These are phyloP conservation scores for Paralagenidium karlingii DNA, from an alignment of 352 stramenopile species.

Conservation along the genomic window DNA sequence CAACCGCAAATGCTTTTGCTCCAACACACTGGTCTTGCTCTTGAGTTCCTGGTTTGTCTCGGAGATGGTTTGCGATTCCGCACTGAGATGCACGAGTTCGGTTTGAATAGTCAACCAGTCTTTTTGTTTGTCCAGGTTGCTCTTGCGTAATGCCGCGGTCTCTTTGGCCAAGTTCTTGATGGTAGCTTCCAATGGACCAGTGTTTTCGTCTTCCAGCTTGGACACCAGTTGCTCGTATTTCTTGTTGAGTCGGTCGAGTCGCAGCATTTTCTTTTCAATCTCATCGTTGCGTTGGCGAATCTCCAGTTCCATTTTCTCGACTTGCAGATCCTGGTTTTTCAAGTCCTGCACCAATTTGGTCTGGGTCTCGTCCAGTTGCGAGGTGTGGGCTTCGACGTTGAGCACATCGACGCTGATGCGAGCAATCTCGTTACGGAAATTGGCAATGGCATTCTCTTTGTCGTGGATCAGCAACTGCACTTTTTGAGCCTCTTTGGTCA, in stretches of 20 bases:
- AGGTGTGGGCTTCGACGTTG: conserved; percentile 84
- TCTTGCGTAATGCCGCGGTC: conserved; percentile 42
- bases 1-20: conserved; percentile 85
- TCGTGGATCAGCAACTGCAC: conserved; percentile 64
- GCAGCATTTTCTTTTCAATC: conserved; percentile 94
- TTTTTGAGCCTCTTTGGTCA: conserved; percentile 71
- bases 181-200: conserved; percentile 88
- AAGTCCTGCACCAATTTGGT: conserved; percentile 68
- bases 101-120: conserved; percentile 89
- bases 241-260: conserved; percentile 88
- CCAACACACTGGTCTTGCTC: conserved; percentile 80
- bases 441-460: conserved; percentile 83
- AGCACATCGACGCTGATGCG: conserved; percentile 86
- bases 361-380: conserved; percentile 80
- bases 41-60: conserved; percentile 86
- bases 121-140: conserved; percentile 75
- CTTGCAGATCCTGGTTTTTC: conserved; percentile 76
- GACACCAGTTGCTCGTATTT: conserved; percentile 90
- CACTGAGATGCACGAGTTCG: conserved; percentile 74
- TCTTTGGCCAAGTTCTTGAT: conserved; percentile 90
- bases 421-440: conserved; percentile 88
- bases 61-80: conserved; percentile 78
- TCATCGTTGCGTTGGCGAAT: conserved; percentile 91
- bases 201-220: conserved; percentile 83
- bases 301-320: conserved; percentile 88